phyloP scores from a whole-genome alignment of 2,329 filamentous ascomycete species.

The Ceratocystis papillata region DNA sequence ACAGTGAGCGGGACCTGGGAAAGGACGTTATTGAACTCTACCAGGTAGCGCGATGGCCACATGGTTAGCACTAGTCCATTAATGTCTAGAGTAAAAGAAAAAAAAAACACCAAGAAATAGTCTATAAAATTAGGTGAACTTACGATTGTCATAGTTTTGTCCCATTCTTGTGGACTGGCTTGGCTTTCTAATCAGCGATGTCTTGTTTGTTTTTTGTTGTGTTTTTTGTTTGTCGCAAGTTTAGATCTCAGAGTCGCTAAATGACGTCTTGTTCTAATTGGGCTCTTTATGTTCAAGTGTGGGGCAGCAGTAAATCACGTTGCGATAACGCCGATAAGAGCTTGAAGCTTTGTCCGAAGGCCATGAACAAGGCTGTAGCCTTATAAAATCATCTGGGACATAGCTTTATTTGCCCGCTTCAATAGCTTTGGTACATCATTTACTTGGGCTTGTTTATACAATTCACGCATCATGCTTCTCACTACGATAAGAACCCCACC shows the following conservation, averaged over 20 bases:
- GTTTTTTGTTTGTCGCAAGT: background rate
- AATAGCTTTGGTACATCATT: background rate
- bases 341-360: background rate
- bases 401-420: background rate
- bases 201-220: background rate
- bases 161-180: slow-evolving; percentile 1
- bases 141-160: slow-evolving; percentile 30
- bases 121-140: slow-evolving; percentile 19
- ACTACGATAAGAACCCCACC: slow-evolving; percentile 50
- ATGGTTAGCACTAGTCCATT: background rate
- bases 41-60: background rate
- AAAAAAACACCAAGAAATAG: background rate
- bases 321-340: slow-evolving; percentile 26
- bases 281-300: background rate
- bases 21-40: slow-evolving; percentile 73
- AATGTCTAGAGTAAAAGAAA: background rate
- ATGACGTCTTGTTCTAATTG: slow-evolving; percentile 20
- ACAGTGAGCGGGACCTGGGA: slow-evolving; percentile 89
- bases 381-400: slow-evolving; percentile 7
- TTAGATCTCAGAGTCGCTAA: background rate
- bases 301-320: slow-evolving; percentile 23
- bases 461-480: slow-evolving; percentile 30
- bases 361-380: slow-evolving; percentile 20
- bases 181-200: background rate
- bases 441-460: slow-evolving; percentile 22